Evolutionary conservation across 148 eudicot genomes (phyloP), one percentile per base, ranked within the genome.

Genomic region (Amaranthus hypochondriacus): DNA sequence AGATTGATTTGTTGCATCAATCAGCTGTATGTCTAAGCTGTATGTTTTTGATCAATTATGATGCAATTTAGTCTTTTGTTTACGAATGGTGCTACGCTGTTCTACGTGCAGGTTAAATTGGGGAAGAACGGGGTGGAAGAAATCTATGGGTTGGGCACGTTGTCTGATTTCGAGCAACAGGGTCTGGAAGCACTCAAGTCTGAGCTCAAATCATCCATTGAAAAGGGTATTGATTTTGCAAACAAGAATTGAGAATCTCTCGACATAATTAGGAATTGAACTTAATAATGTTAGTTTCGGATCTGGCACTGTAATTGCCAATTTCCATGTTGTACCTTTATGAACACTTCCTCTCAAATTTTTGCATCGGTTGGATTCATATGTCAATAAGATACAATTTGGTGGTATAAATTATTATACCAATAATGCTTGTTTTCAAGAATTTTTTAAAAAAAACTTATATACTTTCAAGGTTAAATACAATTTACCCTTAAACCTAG

Each of bases 81-180:
- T 28, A 28, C 39, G 39, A 28, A 28, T 28, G 39, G 39, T 28
- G 39, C 39, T 28, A 28, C 39, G 39, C 39, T 28, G 39, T 48
- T 15, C 6, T 18, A 50, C 54, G 48, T 81, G 76, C 96, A 95
- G 99, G 97, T 95, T 82, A 89, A 86, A 74, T 88, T 95, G 6
- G 99, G 99, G 14, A 90, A 86, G 90, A 89, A 87, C 58, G 99
- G 99, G 13, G 91, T 95, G 56, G 97, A 95, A 65, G 96, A 95
- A 84, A 77, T 92, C 18, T 56, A 81, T 4, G 97, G 88, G 47
- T 69, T 95, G 62, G 97, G 97, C 5, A 47, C 92, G 2, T 86
- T 95, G 54, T 82, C 93, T 12, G 94, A 87, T 66, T 84, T 14
- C 15, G 97, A 92, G 84, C 60, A 87, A 76, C 79, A 95, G 74